Base-by-base conservation (phyloP, 305 asterid genomes). In the Petunia hybrid region DNA sequence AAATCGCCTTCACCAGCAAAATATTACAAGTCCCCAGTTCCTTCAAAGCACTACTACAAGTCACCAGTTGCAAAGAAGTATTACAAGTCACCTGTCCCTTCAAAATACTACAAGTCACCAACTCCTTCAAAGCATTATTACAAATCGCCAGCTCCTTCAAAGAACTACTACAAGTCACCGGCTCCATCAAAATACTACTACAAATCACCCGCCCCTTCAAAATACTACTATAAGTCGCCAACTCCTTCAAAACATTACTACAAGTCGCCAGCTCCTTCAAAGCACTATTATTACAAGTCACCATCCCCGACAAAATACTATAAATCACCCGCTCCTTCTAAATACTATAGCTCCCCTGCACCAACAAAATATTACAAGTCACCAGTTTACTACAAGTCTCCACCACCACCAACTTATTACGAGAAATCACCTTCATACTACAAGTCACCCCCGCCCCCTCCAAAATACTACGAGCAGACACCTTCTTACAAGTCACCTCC, bases 361-460 rank as follows among this genome's bases (percentile, higher is more conserved):
- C 16, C 79, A 55, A 14, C 79, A 9, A 74, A 74, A 38, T 74
- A 74, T 74, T 74, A 55, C 5, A 55, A 53, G 51, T 67, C 75
- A n/a, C 75, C 39, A 16, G 39, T 41, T 42, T 67, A 67, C 36
- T 67, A 67, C 14, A 67, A 67, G 2, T 41, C 75, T 67, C 75
- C 75, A 67, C 75, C 38, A 14, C 75, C 7, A 1, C 75, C 75
- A 41, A 0, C 8, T 10, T 64, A 64, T 38, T 38, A 64, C 1
- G 70, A 0, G 36, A 64, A 64, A 38, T 64, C 9, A 51, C 63
- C 36, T 57, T n/a, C 63, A 45, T 6, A 10, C 57, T 3, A 53
- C n/a, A 53, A 10, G 1, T 53, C n/a, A 10, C n/a, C 57, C 8
- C 57, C 14, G 8, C 14, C 62, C 16, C 62, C 62, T 5, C 8